These are phyloP conservation scores for Populus deltoides DNA, from an alignment of 345 rosid species.

Conservation along the genomic window DNA sequence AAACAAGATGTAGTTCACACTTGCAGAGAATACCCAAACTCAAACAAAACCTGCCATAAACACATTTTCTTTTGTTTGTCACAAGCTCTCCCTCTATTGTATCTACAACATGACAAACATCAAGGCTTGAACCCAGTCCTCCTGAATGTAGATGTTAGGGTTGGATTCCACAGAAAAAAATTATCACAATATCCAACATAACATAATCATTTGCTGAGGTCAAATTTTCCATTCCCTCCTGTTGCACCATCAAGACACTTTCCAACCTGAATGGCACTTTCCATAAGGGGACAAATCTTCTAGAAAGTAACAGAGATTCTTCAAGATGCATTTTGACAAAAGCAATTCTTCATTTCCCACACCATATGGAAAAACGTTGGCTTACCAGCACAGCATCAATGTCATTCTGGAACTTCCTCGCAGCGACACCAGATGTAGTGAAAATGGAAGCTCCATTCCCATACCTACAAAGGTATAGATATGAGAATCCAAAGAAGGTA, in stretches of 20 bases:
- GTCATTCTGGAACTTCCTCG: slow-evolving; percentile 90
- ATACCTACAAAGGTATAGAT: slow-evolving; percentile 43
- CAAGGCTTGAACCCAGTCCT: neutral
- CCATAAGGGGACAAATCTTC: neutral
- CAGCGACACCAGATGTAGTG: slow-evolving; percentile 83
- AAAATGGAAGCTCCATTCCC: slow-evolving; percentile 95
- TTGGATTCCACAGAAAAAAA: neutral
- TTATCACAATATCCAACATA: neutral
- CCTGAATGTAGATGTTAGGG: too few relatives aligned
- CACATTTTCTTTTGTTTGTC: neutral
- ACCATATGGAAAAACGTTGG: neutral
- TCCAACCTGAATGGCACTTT: neutral
- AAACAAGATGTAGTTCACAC: neutral
- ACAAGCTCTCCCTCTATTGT: neutral
- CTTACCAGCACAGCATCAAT: slow-evolving; percentile 94
- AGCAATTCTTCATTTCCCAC: neutral
- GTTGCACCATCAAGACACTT: neutral
- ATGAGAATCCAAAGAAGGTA: too few relatives aligned
- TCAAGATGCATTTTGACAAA: neutral
- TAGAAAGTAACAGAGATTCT: neutral
- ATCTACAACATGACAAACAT: neutral
- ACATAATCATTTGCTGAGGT: neutral
- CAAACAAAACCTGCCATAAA: neutral
- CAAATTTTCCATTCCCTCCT: neutral
- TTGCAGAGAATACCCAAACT: neutral